These are phyloP conservation scores for Hymenoscyphus fraxineus DNA, from an alignment of 2,329 filamentous ascomycete genomes.

Conservation along the genomic window DNA sequence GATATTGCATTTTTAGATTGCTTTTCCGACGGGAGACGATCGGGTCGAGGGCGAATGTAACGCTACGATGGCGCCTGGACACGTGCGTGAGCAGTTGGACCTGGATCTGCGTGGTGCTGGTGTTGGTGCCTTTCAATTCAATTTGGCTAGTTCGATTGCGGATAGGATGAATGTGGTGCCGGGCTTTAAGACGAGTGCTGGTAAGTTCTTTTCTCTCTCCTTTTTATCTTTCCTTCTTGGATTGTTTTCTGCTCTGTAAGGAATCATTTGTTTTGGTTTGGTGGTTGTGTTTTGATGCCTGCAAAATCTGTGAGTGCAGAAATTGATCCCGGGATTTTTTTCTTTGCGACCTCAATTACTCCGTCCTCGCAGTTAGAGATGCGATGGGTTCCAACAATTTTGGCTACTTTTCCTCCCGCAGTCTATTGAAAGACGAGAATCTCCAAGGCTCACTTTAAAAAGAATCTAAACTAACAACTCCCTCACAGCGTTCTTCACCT, in stretches of 20 bases:
- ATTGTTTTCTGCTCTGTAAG: constrained; percentile 10
- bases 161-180: constrained; percentile 54
- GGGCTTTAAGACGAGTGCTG: constrained; percentile 56
- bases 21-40: not conserved
- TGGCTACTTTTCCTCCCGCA: not conserved
- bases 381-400: not conserved
- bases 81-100: constrained; percentile 37
- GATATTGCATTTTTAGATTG: too few species aligned
- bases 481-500: constrained; percentile 71
- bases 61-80: constrained; percentile 21
- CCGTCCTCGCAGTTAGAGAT: not conserved
- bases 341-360: not conserved
- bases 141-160: constrained; percentile 39
- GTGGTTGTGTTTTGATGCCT: not conserved
- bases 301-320: not conserved
- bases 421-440: not conserved
- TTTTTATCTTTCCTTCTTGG: constrained; percentile 5
- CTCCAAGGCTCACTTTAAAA: not conserved
- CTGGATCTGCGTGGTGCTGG: constrained; percentile 32
- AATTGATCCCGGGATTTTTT: not conserved
- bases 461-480: not conserved
- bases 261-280: constrained; percentile 12
- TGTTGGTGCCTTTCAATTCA: constrained; percentile 26
- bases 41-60: not conserved
- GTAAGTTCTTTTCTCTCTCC: constrained; percentile 41